Base-by-base conservation (phyloP, 2,329 filamentous ascomycete genomes). In the Monosporascus ibericus region DNA sequence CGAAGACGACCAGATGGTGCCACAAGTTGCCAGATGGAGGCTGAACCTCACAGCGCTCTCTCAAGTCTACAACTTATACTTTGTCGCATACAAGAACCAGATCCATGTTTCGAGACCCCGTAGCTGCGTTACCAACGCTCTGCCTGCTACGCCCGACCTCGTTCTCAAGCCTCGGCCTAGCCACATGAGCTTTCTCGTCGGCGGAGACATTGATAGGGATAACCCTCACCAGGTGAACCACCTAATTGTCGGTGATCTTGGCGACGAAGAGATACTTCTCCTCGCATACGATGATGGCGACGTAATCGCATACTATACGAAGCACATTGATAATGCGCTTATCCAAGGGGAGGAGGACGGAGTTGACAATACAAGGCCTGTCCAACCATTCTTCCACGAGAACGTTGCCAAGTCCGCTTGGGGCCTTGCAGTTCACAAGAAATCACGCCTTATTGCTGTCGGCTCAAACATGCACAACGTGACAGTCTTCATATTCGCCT, bases 401-500 rank as follows among this genome's bases (percentile, higher is more conserved):
- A 91, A 88, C 64, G 90, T 96, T 2, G 81, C 82, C 1, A 73
- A 71, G 24, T 92, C 89, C 54, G 92, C 92, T 2, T 99, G 94
- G 94, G 94, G 92, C 0, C 70, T 96, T 47, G 87, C 90, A 7
- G 79, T 96, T 11, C 92, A 97, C 67, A 79, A 82, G 55, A 74
- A 85, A 56, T 90, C 89, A n/a, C 84, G 92, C 0, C 74, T 96
- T 55, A 87, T 99, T 56, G 94, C 92, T 0, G 86, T 95, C 39
- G 89, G 88, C 60, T 85, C 88, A 0, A 99, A 99, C 65, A 80
- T 78, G 1, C 65, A 66, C 17, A 55, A 63, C 18, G 62, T 67
- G 20, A 63, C 61, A 48, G 61, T 67, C n/a, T 65, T 69, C 55
- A 56, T 70, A 14, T 67, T 68, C n/a, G 67, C 67, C 48, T 49